Evolutionary conservation across 805 yeast genomes (phyloP), one percentile per base, ranked within the genome.

Genomic region (Danielia oregonensis): DNA sequence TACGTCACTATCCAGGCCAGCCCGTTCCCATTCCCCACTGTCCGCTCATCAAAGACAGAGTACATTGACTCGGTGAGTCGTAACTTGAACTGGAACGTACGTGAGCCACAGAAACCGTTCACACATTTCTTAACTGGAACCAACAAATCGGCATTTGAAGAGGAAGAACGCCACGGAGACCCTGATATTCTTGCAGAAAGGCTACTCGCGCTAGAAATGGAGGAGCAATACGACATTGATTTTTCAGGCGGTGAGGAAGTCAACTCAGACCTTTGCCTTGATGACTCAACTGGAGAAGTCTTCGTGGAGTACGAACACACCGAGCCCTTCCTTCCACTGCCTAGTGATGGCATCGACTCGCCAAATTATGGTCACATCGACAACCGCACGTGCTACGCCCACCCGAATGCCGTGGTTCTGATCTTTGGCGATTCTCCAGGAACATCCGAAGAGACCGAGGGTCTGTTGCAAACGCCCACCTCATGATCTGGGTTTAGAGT

Each of bases 1-100:
- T 88, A 86, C 49, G 85, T 93, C 22, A 77, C 88, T 0, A 75
- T 93, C 11, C 77, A 78, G 25, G 96, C 96, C 0, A 80, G 93
- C 29, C 86, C 88, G 18, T 91, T 76, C 61, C 95, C 96, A 15
- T 93, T 93, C 67, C 98, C 98, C 4, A 88, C 96, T 1, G 93
- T 93, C 3, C 75, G 79, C 43, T 73, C 85, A 2, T 75, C 83
- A 15, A 72, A 78, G 36, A 75, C 83, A 4, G 93, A 86, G 57
- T 79, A 85, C 63, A 72, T 93, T 58, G 95, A 88, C 56, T 74
- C 87, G 52, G 88, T 87, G 29, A 76, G 91, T 57, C 68, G 95
- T 49, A 81, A 94, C 18, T 63, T 93, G 54, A 87, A 91, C 55
- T 93, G 98, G 98, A 91, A 91, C 56, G 87, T 76, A 17, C 74